A percentile compares a stretch with the other conserved stretches of the same genome.
Evolutionary conservation across 2,329 filamentous ascomycete genomes (phyloP).

Genomic region (Venturia pyrina): DNA sequence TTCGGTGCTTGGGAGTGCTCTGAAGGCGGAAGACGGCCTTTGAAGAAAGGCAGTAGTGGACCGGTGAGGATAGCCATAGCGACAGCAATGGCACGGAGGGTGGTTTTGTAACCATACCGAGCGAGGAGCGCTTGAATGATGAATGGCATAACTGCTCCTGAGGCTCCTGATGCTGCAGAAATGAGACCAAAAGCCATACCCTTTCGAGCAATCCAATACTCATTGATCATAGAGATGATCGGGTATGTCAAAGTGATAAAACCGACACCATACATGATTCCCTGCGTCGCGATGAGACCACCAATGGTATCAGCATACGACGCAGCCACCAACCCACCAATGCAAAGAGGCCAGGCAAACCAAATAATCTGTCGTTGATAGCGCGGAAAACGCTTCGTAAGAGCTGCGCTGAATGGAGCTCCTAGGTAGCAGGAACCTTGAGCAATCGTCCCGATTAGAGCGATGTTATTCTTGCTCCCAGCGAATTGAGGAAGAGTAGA

Average conservation of each 20-base stretch:
- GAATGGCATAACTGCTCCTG: slow-evolving; percentile 13
- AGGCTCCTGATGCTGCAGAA: slow-evolving; percentile 17
- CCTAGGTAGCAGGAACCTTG: slow-evolving; percentile 40
- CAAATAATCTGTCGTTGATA: slow-evolving; percentile 26
- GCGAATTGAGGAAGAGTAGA: slow-evolving; percentile 48
- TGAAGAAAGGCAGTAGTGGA: slow-evolving; percentile 32
- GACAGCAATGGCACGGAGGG: slow-evolving; percentile 34
- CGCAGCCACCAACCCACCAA: slow-evolving; percentile 25
- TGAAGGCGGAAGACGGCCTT: slow-evolving; percentile 34
- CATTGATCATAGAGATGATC: slow-evolving; percentile 39
- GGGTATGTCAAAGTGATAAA: slow-evolving; percentile 43
- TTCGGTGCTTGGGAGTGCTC: slow-evolving; percentile 22
- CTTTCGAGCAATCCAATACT: slow-evolving; percentile 45
- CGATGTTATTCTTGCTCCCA: slow-evolving; percentile 34
- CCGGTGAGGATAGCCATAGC: slow-evolving; percentile 27
- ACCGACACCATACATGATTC: slow-evolving; percentile 32
- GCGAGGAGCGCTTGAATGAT: slow-evolving; percentile 9
- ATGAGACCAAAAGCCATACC: slow-evolving; percentile 44
- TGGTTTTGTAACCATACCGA: slow-evolving; percentile 27
- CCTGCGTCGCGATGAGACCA: slow-evolving; percentile 31
- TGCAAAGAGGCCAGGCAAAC: slow-evolving; percentile 22
- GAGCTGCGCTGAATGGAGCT: slow-evolving; percentile 30
- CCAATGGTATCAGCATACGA: slow-evolving; percentile 26
- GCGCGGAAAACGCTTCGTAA: slow-evolving; percentile 28
- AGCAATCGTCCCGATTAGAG: slow-evolving; percentile 50